Percentiles rank a stretch among this genome's conserved stretches.
phyloP scores from a whole-genome alignment of 164 flowering plant genomes.

The Stephania japonica region DNA sequence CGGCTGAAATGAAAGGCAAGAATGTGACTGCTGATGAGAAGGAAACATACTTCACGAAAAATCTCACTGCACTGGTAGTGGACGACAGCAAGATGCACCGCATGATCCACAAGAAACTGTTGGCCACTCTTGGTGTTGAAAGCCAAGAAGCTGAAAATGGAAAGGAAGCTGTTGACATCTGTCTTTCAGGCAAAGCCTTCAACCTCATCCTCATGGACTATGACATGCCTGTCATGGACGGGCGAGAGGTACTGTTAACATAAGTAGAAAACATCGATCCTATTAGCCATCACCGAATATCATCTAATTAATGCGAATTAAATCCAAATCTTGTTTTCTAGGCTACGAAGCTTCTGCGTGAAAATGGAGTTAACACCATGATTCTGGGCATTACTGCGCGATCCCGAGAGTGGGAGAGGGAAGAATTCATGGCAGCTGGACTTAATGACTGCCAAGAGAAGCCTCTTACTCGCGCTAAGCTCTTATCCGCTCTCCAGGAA shows the following conservation, averaged over 20 bases:
- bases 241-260: background rate
- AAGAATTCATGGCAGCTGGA: slow-evolving; percentile 7
- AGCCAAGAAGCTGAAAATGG: slow-evolving; percentile 5
- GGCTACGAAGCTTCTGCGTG: slow-evolving; percentile 6
- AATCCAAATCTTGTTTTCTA: background rate
- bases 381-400: slow-evolving; percentile 1
- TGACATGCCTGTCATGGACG: slow-evolving; percentile 5
- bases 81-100: background rate
- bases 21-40: background rate
- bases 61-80: background rate
- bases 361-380: background rate
- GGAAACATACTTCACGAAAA: background rate
- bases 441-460: slow-evolving; percentile 1
- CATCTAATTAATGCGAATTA: background rate
- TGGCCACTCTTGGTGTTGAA: background rate
- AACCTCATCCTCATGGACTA: slow-evolving; percentile 6
- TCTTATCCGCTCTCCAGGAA: background rate
- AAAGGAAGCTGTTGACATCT: slow-evolving; percentile 6
- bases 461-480: slow-evolving; percentile 2
- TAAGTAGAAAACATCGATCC: no score
- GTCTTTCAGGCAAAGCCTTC: background rate
- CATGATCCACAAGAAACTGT: background rate
- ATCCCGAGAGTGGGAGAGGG: background rate
- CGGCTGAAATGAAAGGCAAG: background rate
- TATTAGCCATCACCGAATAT: background rate